These are phyloP conservation scores for Pseudocercospora cruenta DNA, from an alignment of 2,329 filamentous ascomycete species.

Conservation along the genomic window DNA sequence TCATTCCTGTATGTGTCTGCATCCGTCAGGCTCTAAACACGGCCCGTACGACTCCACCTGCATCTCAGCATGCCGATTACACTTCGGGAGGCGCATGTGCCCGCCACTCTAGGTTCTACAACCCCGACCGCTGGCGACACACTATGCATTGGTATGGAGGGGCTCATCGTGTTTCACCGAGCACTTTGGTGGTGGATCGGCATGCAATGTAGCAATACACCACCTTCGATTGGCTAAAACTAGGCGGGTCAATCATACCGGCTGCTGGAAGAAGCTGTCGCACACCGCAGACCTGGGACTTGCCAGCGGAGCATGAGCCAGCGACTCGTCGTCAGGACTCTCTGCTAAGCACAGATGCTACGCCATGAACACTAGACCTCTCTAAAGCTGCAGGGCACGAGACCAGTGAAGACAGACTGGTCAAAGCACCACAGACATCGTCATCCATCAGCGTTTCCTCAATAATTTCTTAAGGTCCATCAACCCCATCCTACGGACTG, in stretches of 20 bases:
- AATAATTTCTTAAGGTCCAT: not conserved
- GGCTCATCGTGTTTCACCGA: constrained; percentile 2
- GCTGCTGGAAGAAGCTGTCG: not conserved
- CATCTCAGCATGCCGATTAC: constrained; percentile 1
- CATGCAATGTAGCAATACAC: not conserved
- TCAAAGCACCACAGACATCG: constrained; percentile 1
- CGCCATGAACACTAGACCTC: not conserved
- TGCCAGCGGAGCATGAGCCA: not conserved
- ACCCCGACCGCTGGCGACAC: not conserved
- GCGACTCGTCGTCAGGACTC: not conserved
- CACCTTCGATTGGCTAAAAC: not conserved
- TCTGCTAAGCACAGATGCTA: not conserved
- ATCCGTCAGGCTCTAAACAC: not conserved
- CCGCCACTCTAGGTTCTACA: not conserved
- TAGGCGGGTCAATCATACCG: not conserved
- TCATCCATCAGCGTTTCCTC: not conserved
- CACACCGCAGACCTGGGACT: not conserved
- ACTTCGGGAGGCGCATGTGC: constrained; percentile 2
- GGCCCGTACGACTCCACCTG: not conserved
- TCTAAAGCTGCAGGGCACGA: constrained; percentile 4
- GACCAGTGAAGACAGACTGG: not conserved
- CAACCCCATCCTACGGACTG: not conserved
- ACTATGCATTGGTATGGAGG: constrained; percentile 2
- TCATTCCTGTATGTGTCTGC: not conserved
- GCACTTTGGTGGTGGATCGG: not conserved